Conservation (phyloP, 768 basidiomycete species). For the Mycena polygramma region DNA sequence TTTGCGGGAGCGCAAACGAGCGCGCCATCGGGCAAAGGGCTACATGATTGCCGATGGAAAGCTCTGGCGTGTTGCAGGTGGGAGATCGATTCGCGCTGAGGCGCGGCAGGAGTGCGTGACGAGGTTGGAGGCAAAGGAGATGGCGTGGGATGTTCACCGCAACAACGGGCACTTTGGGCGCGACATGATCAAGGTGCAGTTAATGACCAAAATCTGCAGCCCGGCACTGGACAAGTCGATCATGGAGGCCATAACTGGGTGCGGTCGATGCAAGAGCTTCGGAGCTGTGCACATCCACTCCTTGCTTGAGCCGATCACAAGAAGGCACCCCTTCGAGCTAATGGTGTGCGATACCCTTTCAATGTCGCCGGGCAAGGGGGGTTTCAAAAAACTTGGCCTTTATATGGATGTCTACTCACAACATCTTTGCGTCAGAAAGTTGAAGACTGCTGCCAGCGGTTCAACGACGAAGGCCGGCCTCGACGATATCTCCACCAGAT, state of each 20-base stretch:
- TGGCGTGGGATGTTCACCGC: constrained; percentile 39
- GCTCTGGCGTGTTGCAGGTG: constrained; percentile 38
- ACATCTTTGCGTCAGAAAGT: constrained; percentile 4
- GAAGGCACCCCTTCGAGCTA: constrained; percentile 10
- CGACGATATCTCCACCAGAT: not conserved
- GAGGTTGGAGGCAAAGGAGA: constrained; percentile 39
- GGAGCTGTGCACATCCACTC: constrained; percentile 12
- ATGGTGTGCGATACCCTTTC: constrained; percentile 17
- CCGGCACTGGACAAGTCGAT: constrained; percentile 45
- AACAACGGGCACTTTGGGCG: constrained; percentile 47
- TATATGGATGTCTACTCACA: constrained; percentile 19
- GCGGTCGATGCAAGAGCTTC: constrained; percentile 33
- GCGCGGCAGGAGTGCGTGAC: constrained; percentile 44
- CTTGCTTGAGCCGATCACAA: constrained; percentile 12
- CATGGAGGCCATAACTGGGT: constrained; percentile 40
- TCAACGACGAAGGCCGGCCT: not conserved
- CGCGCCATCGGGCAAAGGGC: constrained; percentile 25
- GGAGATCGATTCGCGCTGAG: constrained; percentile 5
- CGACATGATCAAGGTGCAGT: constrained; percentile 46
- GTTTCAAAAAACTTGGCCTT: constrained; percentile 8
- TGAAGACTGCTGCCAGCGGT: constrained; percentile 1
- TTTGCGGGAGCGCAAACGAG: constrained; percentile 10
- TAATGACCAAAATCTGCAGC: constrained; percentile 44
- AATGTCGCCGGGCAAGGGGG: constrained; percentile 19
- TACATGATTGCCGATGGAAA: constrained; percentile 40